These are phyloP conservation scores for Selaginella tamariscina DNA, from an alignment of 75 land plant species.

Conservation along the genomic window DNA sequence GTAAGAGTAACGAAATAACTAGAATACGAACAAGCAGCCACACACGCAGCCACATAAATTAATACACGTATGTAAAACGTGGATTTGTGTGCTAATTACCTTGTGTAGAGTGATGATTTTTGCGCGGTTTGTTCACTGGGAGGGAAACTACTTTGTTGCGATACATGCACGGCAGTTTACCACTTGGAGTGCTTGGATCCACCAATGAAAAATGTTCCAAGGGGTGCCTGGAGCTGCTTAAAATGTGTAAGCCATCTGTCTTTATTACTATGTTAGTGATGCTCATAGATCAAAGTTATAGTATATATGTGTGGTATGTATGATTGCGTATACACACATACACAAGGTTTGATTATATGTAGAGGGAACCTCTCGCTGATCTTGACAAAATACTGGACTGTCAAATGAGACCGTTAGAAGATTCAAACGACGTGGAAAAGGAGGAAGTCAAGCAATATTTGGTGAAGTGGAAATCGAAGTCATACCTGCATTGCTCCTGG, in stretches of 20 bases:
- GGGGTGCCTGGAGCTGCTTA: conserved; percentile 78
- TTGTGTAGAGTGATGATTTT: conserved; percentile 52
- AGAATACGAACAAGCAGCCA: not conserved
- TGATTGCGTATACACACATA: no score
- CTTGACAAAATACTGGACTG: conserved; percentile 85
- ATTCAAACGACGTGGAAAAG: conserved; percentile 31
- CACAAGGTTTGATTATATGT: no score
- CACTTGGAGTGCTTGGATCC: conserved; percentile 71
- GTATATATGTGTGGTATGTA: no score
- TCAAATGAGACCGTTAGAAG: conserved; percentile 53
- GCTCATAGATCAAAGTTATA: no score
- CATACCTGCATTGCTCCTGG: conserved; percentile 96
- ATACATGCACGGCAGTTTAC: conserved; percentile 70
- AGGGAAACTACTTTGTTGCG: conserved; percentile 50
- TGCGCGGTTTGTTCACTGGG: conserved; percentile 61
- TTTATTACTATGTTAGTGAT: conserved; percentile 2
- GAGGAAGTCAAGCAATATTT: conserved; percentile 59
- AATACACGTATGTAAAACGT: not conserved
- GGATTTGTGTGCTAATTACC: not conserved
- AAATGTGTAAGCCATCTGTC: conserved; percentile 58
- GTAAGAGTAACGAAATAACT: no score
- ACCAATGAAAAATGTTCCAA: conserved; percentile 44
- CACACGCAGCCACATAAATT: not conserved
- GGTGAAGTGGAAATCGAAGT: conserved; percentile 93
- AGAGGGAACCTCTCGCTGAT: conserved; percentile 52